These are phyloP conservation scores for Xylariales sp. DNA, from an alignment of 2,329 filamentous ascomycete genomes.

Conservation along the genomic window DNA sequence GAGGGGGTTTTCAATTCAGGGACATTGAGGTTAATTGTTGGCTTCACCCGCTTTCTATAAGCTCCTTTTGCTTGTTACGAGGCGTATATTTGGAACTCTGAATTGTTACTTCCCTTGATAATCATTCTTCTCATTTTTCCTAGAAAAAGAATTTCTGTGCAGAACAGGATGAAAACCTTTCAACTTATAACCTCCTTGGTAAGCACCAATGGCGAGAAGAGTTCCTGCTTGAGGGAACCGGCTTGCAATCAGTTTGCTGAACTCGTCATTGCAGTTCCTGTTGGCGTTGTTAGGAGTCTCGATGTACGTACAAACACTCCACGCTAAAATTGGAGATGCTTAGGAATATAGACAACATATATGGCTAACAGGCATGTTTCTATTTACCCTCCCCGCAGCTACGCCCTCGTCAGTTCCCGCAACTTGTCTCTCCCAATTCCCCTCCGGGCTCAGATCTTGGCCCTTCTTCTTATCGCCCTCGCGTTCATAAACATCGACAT, in stretches of 20 bases:
- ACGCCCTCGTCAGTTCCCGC: conserved; percentile 22
- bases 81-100: no score
- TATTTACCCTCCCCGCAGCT: conserved; percentile 11
- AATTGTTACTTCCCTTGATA: no score
- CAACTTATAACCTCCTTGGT: no score
- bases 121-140: no score
- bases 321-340: background rate
- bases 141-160: no score
- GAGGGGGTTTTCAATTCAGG: no score
- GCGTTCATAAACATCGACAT: conserved; percentile 19
- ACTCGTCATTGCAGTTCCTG: background rate
- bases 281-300: conserved; percentile 1
- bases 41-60: no score
- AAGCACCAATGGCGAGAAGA: background rate
- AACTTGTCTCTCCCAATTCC: conserved; percentile 22
- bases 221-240: background rate
- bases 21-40: no score
- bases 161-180: no score
- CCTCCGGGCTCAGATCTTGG: conserved; percentile 20
- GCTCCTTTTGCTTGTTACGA: no score
- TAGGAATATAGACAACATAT: no score
- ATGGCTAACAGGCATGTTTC: background rate
- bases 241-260: background rate
- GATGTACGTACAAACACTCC: conserved; percentile 1
- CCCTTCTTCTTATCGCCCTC: conserved; percentile 23